Evolutionary conservation across 2,329 filamentous ascomycete species (phyloP), one percentile per base, ranked within the genome.

Genomic region (Calcarisporium arbuscula): DNA sequence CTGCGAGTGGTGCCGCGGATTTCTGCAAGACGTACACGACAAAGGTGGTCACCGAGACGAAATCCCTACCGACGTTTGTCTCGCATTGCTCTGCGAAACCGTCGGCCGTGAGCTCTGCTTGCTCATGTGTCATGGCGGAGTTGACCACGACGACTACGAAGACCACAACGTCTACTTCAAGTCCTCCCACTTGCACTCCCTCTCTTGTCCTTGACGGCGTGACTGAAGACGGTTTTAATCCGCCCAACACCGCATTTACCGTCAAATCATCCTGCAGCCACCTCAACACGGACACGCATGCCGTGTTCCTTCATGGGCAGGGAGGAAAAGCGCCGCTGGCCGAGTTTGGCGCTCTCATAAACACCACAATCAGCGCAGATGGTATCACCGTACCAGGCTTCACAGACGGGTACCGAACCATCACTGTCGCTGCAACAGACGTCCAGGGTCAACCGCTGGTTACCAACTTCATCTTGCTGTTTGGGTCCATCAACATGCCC

Each of bases 131-230:
- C n/a, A 27, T 27, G 25, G n/a, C n/a, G 16, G 25, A 27, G 11
- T 15, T 27, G 5, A 27, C 25, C 16, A 10, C 25, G 8, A 10
- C 10, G 6, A 27, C 25, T 3, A 12, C 25, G n/a, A 27, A 12
- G 25, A 12, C 25, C 16, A 27, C n/a, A 15, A 12, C 25, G 25
- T 14, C 25, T 27, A 27, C 25, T 27, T 15, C 25, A 27, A 27
- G n/a, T n/a, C n/a, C n/a, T n/a, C n/a, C n/a, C n/a, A n/a, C n/a
- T n/a, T 25, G 22, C 4, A 25, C 10, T 25, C 22, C 22, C 3
- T 9, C 14, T 25, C 39, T 53, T 17, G 15, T 28, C 22, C 32
- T 34, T 6, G 15, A 34, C 8, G 32, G 32, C 15, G 32, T 20
- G 4, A 6, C 6, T 25, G 32, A 34, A 15, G 32, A 34, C 8